Evolutionary conservation across 306 rosid genomes (phyloP).

Genomic region (Castanospermum australe): DNA sequence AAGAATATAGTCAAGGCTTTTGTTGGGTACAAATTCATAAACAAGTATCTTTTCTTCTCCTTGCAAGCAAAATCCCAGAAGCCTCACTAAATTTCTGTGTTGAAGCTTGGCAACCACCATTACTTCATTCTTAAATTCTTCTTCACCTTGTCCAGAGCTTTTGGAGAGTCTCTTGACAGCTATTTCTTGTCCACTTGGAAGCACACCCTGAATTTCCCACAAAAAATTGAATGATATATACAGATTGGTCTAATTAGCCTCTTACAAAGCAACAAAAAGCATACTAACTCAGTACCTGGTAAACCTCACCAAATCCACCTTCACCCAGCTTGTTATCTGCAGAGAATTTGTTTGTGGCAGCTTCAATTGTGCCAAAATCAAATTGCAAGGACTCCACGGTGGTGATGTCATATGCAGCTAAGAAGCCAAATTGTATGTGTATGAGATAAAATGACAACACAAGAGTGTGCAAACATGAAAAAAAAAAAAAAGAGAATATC

Average conservation of each 20-base stretch:
- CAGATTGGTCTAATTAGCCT: neutral
- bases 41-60: constrained; percentile 54
- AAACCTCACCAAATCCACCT: constrained; percentile 62
- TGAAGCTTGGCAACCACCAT: constrained; percentile 49
- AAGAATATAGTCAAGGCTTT: constrained; percentile 44
- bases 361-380: constrained; percentile 36
- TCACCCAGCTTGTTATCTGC: constrained; percentile 42
- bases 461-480: neutral
- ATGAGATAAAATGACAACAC: neutral
- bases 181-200: constrained; percentile 35
- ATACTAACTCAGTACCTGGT: constrained; percentile 32
- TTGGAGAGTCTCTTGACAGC: constrained; percentile 61
- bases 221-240: neutral
- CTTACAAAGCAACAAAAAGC: neutral
- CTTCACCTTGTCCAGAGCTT: constrained; percentile 45
- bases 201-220: constrained; percentile 39
- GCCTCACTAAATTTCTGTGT: constrained; percentile 52
- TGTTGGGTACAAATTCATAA: constrained; percentile 50
- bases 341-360: constrained; percentile 50
- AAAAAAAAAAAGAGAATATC: neutral
- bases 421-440: neutral
- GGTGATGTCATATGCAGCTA: constrained; percentile 30
- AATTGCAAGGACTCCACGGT: constrained; percentile 41
- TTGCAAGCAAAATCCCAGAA: constrained; percentile 57
- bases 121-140: constrained; percentile 60